Percentiles rank a stretch among this genome's conserved stretches.
Evolutionary conservation across 108 stramenopile genomes (phyloP).

Genomic region (Asterionellopsis glacialis): DNA sequence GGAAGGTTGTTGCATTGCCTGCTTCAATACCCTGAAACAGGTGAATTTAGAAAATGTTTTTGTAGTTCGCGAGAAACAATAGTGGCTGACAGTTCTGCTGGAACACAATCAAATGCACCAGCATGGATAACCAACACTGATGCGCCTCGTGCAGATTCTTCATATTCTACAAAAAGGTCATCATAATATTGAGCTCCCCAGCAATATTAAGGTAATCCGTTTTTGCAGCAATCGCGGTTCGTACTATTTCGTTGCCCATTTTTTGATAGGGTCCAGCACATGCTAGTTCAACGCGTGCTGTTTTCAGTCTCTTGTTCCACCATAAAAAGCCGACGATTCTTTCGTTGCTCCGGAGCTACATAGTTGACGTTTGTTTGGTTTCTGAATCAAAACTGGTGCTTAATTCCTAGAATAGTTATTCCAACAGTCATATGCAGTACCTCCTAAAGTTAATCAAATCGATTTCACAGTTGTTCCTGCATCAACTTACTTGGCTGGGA

Average conservation of each 20-base stretch:
- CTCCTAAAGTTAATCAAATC: no score
- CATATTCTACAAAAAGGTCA: slow-evolving; percentile 22
- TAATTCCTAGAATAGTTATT: no score
- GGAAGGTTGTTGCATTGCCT: slow-evolving; percentile 34
- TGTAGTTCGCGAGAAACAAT: slow-evolving; percentile 14
- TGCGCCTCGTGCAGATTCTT: slow-evolving; percentile 16
- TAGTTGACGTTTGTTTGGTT: no score
- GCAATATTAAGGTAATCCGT: slow-evolving; percentile 35
- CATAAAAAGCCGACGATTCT: no score
- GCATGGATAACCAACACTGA: slow-evolving; percentile 20
- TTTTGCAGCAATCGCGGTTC: slow-evolving; percentile 21
- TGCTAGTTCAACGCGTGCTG: no score
- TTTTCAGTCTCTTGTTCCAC: no score
- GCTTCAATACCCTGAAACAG: slow-evolving; percentile 14
- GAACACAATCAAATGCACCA: slow-evolving; percentile 37
- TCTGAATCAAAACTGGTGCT: no score
- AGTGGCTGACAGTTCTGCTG: slow-evolving; percentile 31
- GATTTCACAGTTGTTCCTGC: no score
- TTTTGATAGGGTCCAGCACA: slow-evolving; percentile 39
- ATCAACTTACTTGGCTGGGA: no score
- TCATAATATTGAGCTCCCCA: slow-evolving; percentile 40
- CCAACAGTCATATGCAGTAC: no score
- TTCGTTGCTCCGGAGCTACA: no score
- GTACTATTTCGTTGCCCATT: slow-evolving; percentile 18
- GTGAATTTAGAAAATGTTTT: no score